Conservation (phyloP, 2,329 filamentous ascomycete genomes). For the Aspergillus sp. region DNA sequence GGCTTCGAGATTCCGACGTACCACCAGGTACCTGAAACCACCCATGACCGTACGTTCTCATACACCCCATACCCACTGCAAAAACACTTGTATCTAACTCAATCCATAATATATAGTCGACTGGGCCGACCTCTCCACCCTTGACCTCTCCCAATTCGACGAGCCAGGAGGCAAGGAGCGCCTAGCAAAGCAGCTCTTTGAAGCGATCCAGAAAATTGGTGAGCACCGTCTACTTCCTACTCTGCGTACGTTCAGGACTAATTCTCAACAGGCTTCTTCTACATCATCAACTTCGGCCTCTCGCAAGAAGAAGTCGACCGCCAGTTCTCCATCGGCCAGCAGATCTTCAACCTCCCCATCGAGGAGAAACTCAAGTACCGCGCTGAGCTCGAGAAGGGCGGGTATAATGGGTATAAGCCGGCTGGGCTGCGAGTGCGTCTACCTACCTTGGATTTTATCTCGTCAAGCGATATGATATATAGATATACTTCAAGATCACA, state of each 20-base stretch:
- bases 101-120: not conserved
- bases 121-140: not conserved
- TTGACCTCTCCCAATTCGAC: not conserved
- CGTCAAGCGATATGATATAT: too few species aligned
- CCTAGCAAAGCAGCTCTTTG: not conserved
- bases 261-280: constrained; percentile 57
- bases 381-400: constrained; percentile 55
- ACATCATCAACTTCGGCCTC: constrained; percentile 64
- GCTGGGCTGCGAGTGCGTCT: not conserved
- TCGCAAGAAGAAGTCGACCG: constrained; percentile 60
- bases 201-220: not conserved
- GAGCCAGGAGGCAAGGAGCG: not conserved
- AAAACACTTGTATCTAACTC: not conserved
- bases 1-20: not conserved
- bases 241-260: too few species aligned
- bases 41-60: not conserved
- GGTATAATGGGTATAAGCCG: constrained; percentile 61
- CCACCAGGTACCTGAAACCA: not conserved
- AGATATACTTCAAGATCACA: too few species aligned
- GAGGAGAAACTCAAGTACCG: constrained; percentile 62
- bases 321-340: constrained; percentile 63
- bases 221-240: too few species aligned
- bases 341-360: constrained; percentile 58
- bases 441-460: too few species aligned
- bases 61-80: too few species aligned